Evolutionary conservation across 306 rosid species (phyloP).

Genomic region (Rosa multiflora): DNA sequence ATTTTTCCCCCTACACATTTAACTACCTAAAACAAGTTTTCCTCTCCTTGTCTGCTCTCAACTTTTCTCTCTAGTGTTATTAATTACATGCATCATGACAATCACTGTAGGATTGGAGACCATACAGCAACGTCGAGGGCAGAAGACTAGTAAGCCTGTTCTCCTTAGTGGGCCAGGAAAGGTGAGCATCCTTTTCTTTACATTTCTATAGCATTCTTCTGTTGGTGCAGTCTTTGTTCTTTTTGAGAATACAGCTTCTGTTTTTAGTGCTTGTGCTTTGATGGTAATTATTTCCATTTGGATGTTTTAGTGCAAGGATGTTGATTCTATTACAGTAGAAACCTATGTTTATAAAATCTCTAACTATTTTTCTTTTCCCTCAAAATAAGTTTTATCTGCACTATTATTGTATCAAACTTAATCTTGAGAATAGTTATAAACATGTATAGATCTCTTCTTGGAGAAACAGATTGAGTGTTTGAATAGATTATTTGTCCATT

Average conservation of each 20-base stretch:
- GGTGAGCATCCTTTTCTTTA: constrained; percentile 39
- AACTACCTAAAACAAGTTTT: neutral
- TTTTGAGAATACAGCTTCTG: neutral
- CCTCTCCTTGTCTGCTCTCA: neutral
- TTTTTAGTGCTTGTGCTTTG: neutral
- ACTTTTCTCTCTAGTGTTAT: neutral
- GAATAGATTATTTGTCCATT: neutral
- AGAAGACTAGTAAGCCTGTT: constrained; percentile 67
- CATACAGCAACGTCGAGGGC: constrained; percentile 88
- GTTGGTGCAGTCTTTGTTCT: neutral
- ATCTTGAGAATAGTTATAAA: neutral
- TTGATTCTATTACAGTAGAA: neutral
- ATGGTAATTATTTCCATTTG: neutral
- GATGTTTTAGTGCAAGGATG: neutral
- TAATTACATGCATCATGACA: constrained; percentile 1
- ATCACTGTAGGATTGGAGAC: constrained; percentile 62
- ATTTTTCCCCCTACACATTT: no score
- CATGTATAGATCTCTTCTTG: neutral
- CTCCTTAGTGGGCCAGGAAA: constrained; percentile 93
- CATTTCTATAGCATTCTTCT: neutral
- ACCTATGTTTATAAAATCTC: neutral
- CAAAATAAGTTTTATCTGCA: neutral
- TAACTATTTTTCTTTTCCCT: no score
- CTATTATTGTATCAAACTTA: neutral
- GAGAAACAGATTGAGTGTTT: neutral